Conservation (phyloP, 306 rosid genomes). For the Geum urbanum region DNA sequence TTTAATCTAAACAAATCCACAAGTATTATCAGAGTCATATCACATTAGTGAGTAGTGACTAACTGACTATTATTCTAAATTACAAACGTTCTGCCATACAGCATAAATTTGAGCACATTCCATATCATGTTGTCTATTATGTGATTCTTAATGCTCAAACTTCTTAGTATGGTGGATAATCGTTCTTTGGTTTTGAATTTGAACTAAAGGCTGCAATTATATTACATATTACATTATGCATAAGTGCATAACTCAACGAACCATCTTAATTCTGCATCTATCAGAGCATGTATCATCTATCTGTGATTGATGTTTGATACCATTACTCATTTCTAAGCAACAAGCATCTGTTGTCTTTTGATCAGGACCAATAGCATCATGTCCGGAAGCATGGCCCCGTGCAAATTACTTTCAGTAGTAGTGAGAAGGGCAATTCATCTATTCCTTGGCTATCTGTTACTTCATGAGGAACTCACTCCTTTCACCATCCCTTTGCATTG, state of each 20-base stretch:
- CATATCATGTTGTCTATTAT: not conserved
- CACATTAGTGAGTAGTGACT: not conserved
- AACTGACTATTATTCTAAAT: not conserved
- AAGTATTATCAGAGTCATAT: too few species aligned
- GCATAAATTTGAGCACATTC: not conserved
- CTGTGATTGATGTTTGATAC: slow-evolving; percentile 11
- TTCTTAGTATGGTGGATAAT: not conserved
- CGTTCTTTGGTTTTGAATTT: not conserved
- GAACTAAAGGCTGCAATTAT: not conserved
- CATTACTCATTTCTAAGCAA: slow-evolving; percentile 3
- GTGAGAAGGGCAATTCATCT: slow-evolving; percentile 8
- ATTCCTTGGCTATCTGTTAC: slow-evolving; percentile 14
- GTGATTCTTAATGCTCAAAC: not conserved
- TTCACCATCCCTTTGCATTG: slow-evolving; percentile 5
- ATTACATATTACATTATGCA: too few species aligned
- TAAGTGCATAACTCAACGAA: slow-evolving; percentile 1
- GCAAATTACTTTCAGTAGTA: not conserved
- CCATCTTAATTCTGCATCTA: not conserved
- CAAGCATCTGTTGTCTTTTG: slow-evolving; percentile 7
- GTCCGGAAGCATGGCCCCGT: slow-evolving; percentile 16
- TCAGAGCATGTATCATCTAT: not conserved
- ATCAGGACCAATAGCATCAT: slow-evolving; percentile 27
- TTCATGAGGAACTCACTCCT: slow-evolving; percentile 16
- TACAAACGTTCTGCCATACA: not conserved
- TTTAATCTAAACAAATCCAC: not conserved